phyloP scores from a whole-genome alignment of 768 basidiomycete species.

The Rhizopogon vinicolor region DNA sequence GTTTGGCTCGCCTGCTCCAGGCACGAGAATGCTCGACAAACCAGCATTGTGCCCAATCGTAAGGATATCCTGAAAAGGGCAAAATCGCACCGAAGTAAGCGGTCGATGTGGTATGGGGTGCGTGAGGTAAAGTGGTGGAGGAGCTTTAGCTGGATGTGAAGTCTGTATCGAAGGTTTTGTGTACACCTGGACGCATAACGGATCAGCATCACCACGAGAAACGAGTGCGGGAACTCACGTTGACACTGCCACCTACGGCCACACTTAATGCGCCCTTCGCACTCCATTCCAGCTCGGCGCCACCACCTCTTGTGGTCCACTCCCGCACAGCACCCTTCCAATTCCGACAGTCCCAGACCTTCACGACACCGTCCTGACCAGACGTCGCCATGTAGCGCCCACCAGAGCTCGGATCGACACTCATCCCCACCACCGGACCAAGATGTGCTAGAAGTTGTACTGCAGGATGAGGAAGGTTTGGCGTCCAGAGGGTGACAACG shows the following conservation, averaged over 20 bases:
- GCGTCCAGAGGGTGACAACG: constrained; percentile 94
- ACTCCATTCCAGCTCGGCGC: constrained; percentile 79
- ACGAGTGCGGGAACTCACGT: constrained; percentile 42
- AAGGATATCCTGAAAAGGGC: constrained; percentile 84
- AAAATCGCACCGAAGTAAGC: constrained; percentile 72
- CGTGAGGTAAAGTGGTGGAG: constrained; percentile 85
- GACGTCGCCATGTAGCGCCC: constrained; percentile 91
- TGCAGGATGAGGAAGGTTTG: constrained; percentile 87
- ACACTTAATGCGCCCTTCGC: constrained; percentile 79
- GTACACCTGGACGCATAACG: constrained; percentile 53
- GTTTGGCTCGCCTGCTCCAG: constrained; percentile 91
- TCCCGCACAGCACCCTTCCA: constrained; percentile 87
- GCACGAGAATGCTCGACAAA: constrained; percentile 82
- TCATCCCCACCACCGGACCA: constrained; percentile 77
- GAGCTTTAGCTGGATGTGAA: constrained; percentile 39
- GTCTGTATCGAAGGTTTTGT: constrained; percentile 60
- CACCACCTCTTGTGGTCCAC: constrained; percentile 68
- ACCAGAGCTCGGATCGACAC: constrained; percentile 79
- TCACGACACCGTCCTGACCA: constrained; percentile 84
- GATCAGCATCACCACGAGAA: constrained; percentile 1
- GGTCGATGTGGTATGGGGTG: constrained; percentile 81
- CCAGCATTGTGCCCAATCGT: constrained; percentile 76
- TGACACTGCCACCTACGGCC: constrained; percentile 78
- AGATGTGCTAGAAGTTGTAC: constrained; percentile 90
- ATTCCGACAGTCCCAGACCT: constrained; percentile 96